Evolutionary conservation across 2,329 filamentous ascomycete genomes (phyloP).

Genomic region (Diaporthe amygdali): DNA sequence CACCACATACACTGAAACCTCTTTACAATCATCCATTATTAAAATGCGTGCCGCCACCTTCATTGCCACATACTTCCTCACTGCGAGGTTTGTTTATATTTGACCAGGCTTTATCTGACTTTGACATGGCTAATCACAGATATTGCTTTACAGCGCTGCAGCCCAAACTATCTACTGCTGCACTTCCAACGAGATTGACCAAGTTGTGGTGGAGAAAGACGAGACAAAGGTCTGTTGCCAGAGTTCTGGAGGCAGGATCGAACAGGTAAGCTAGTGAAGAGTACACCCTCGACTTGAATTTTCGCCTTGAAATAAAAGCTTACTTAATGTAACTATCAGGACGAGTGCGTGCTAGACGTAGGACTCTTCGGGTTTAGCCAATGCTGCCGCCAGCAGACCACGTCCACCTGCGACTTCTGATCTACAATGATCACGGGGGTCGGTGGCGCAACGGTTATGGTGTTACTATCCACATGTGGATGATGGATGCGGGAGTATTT

Average conservation of each 20-base stretch:
- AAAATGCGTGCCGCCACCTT: background rate
- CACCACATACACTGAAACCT: background rate
- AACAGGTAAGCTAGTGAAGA: background rate
- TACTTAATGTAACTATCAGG: background rate
- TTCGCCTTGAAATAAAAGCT: background rate
- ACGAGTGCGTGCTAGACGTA: background rate
- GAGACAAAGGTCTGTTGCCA: conserved; percentile 1
- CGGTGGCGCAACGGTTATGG: background rate
- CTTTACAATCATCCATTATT: background rate
- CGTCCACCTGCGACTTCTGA: background rate
- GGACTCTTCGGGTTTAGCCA: background rate
- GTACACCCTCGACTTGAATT: background rate
- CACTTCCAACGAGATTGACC: background rate
- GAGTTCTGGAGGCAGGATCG: background rate
- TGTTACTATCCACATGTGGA: background rate
- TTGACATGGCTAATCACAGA: background rate
- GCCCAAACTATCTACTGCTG: background rate
- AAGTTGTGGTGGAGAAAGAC: background rate
- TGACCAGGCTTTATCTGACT: no score
- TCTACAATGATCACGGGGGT: background rate
- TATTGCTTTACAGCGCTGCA: background rate
- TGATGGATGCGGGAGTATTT: background rate
- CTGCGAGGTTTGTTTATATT: background rate
- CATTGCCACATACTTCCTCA: background rate
- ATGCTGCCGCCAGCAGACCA: background rate